Evolutionary conservation across 2,329 filamentous ascomycete genomes (phyloP).

Genomic region (Aspergillus latus): DNA sequence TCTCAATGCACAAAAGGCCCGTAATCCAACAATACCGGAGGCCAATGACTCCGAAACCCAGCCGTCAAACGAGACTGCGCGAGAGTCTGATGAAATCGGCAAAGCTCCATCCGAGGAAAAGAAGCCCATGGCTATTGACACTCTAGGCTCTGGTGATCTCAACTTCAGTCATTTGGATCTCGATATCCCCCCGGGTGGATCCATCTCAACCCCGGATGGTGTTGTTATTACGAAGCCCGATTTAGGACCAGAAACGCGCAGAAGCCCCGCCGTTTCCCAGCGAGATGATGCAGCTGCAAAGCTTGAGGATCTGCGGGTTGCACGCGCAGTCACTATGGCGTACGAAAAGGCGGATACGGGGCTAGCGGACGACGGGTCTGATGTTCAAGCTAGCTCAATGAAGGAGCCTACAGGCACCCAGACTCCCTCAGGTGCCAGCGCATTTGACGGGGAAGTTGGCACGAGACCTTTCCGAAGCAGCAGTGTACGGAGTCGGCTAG

Average conservation of each 20-base stretch:
- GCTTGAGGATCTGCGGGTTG: constrained; percentile 59
- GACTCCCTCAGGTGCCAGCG: constrained; percentile 65
- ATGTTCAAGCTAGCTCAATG: constrained; percentile 32
- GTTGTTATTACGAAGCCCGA: constrained; percentile 40
- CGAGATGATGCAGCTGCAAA: constrained; percentile 57
- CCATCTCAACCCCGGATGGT: constrained; percentile 39
- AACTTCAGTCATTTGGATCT: constrained; percentile 88
- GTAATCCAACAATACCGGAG: constrained; percentile 33
- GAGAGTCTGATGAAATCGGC: constrained; percentile 26
- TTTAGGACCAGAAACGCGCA: constrained; percentile 30
- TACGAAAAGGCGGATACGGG: constrained; percentile 50
- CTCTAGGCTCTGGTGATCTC: constrained; percentile 82
- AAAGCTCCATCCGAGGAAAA: constrained; percentile 40
- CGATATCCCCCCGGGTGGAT: constrained; percentile 35
- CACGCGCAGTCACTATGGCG: constrained; percentile 61
- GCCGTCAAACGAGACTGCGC: constrained; percentile 25
- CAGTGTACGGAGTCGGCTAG: constrained; percentile 66
- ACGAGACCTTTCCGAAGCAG: constrained; percentile 60
- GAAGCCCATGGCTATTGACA: constrained; percentile 79
- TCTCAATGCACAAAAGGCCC: constrained; percentile 50
- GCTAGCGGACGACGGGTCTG: constrained; percentile 36
- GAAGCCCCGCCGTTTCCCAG: constrained; percentile 37
- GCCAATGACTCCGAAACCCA: constrained; percentile 34
- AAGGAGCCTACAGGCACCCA: constrained; percentile 54
- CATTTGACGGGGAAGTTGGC: constrained; percentile 62